Evolutionary conservation across 1,284 basidiomycete genomes (phyloP), one percentile per base, ranked within the genome.

Genomic region (Ustilago nuda): DNA sequence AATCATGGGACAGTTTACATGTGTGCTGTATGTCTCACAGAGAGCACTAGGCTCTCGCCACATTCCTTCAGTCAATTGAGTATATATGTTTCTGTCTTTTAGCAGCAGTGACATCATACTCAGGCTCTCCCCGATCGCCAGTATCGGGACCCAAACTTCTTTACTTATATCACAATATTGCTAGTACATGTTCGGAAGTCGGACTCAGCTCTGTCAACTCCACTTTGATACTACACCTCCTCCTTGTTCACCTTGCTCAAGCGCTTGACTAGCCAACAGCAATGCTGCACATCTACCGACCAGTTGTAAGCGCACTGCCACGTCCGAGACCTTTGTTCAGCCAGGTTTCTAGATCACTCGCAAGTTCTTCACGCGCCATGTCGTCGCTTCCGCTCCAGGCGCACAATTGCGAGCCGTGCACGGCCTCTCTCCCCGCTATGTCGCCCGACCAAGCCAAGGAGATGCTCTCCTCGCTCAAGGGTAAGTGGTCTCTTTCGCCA

Each of bases 401-500:
- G 33, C 65, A 76, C 30, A 64, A 72, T 27, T 76, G 68, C 52
- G 68, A 64, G 35, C 73, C 68, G 36, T 76, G 73, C 61, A 67
- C 68, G 8, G 45, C 61, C 13, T 37, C 64, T 9, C 61, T 72
- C 23, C 41, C 64, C 2, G 53, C 73, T 27, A 57, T 76, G 65
- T 52, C 68, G 8, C 36, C 43, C 4, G 57, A 62, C 0, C 62
- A 78, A 27, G 66, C 78, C 0, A 39, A 43, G 30, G 23, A 63
- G 51, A 45, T 77, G 59, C 69, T 81, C 15, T 23, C 56, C 4
- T 27, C 55, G 3, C 74, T 81, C 39, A 52, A 52, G 8, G 70
- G 66, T 17, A 79, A 79, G 56, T 81, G 80, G 80, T 61, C 67
- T 1, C 69, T 81, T 1, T 65, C 62, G 9, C 75, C 78, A 13